Percentiles rank a stretch among this genome's conserved stretches.
These are phyloP conservation scores for Acanthamoeba healyi DNA, from an alignment of 208 protist species.

Conservation along the genomic window DNA sequence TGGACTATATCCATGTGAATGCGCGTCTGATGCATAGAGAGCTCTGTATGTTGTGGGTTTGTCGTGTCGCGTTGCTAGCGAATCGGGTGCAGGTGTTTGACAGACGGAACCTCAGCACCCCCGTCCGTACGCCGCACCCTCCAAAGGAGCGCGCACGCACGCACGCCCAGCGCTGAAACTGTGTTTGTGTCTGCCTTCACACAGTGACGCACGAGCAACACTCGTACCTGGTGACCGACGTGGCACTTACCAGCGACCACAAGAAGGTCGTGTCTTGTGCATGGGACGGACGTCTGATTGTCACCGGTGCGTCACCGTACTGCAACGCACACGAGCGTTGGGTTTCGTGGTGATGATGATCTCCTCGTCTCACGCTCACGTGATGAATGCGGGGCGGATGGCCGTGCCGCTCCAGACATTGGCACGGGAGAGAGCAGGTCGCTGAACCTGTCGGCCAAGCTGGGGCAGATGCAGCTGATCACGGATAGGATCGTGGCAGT, in stretches of 20 bases:
- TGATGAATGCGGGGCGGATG: no score
- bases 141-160: no score
- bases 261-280: background rate
- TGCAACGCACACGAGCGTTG: background rate
- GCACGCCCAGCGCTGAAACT: no score
- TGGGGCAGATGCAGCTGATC: background rate
- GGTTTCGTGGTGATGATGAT: no score
- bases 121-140: background rate
- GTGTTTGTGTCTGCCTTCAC: background rate
- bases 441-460: background rate
- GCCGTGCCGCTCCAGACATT: no score
- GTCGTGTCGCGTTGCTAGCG: no score
- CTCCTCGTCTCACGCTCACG: background rate
- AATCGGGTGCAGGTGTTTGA: background rate
- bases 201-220: background rate
- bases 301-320: background rate
- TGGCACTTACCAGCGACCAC: background rate
- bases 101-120: background rate
- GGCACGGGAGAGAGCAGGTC: background rate
- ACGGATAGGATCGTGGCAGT: background rate
- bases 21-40: no score
- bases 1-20: no score
- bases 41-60: no score
- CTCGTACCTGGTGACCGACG: background rate
- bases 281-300: background rate